A percentile compares a stretch with the other conserved stretches of the same genome.
Conservation (phyloP, 768 basidiomycete species). For the Cyclocybe cylindracea region DNA sequence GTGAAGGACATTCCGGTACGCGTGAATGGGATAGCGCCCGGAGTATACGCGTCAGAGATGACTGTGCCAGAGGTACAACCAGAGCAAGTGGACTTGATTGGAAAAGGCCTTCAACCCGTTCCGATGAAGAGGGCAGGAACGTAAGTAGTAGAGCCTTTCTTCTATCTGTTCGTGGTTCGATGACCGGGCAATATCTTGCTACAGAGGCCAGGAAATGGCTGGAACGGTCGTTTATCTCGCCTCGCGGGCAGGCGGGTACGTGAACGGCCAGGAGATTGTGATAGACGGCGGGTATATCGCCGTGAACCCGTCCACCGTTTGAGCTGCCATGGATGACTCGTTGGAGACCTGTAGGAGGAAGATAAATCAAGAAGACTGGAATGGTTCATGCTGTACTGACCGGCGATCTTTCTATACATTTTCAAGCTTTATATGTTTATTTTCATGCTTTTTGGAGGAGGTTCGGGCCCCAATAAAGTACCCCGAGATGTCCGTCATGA, state of each 20-base stretch:
- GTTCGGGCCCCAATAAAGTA: no score
- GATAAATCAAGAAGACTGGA: not conserved
- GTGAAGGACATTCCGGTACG: constrained; percentile 69
- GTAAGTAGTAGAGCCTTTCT: constrained; percentile 41
- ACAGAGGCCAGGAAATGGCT: constrained; percentile 71
- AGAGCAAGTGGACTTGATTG: constrained; percentile 51
- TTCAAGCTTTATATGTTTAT: not conserved
- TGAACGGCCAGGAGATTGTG: constrained; percentile 76
- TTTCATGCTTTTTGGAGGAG: not conserved
- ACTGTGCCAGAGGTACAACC: constrained; percentile 52
- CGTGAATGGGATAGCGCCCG: constrained; percentile 75
- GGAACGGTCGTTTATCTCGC: constrained; percentile 77
- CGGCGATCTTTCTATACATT: not conserved
- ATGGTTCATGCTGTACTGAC: not conserved
- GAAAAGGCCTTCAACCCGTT: constrained; percentile 59
- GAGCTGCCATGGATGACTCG: not conserved
- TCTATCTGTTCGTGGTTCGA: not conserved
- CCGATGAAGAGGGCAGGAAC: constrained; percentile 66
- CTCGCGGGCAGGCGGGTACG: constrained; percentile 72
- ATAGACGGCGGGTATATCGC: constrained; percentile 76
- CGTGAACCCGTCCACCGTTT: constrained; percentile 62
- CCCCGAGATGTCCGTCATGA: no score
- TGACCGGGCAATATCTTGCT: not conserved
- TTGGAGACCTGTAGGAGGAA: not conserved
- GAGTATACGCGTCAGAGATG: constrained; percentile 79